Evolutionary conservation across 2,329 filamentous ascomycete species (phyloP), one percentile per base, ranked within the genome.

Genomic region (Proliferodiscus dingleyae): DNA sequence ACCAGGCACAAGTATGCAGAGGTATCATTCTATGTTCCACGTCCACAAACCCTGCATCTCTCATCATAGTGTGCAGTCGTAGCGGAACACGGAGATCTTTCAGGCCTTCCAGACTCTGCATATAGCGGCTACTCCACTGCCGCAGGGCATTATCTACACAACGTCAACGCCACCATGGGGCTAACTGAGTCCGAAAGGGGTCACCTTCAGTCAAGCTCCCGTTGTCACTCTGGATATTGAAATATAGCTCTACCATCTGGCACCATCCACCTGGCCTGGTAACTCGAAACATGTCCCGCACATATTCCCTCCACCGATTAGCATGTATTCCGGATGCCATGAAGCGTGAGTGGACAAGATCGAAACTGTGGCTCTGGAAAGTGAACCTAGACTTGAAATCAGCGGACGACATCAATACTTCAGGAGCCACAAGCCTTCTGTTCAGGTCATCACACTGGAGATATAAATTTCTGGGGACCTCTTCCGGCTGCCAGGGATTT

Each of bases 201-300:
- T 64, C 60, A 75, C 80, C 72, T 41, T 82, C 74, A 9, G 79
- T 82, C 56, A 93, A 68, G n/a, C 79, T 81, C 4, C 89, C 89
- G 58, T 87, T 94, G 56, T 91, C 81, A 1, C 88, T 95, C 64
- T 95, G 90, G 21, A 87, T 81, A 53, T 89, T 88, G 64, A 83
- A 84, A 60, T 94, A 89, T 57, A 90, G 78, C 61, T 95, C 90
- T n/a, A 87, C 78, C 75, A 95, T 83, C 61, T 95, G 89, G 48
- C 86, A 77, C 88, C 89, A 95, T 1, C 90, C 89, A 2, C 83
- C 85, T 5, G 81, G 83, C 41, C 80, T 83, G 51, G 90, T 69
- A 8, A 89, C 75, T 18, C 79, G 74, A 53, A 80, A 77, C 49
- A 95, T 85, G 56, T 95, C 90, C 55, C 73, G 71, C 53, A 95